Base-by-base conservation (phyloP, 352 stramenopile genomes). In the Vaucheria bursata region DNA sequence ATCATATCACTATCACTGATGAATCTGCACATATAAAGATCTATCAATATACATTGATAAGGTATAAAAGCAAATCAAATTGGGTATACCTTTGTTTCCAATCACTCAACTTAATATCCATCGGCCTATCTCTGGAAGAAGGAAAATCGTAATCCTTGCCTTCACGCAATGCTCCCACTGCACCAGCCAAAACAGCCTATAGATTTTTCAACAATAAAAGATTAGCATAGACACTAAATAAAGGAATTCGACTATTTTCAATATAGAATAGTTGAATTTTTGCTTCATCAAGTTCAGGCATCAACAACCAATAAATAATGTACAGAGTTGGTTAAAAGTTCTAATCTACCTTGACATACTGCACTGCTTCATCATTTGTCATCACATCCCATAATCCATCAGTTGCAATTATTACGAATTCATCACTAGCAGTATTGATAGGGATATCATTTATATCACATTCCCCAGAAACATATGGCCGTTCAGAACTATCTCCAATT, bases 381-480 rank as follows among this genome's bases (percentile, higher is more conserved):
- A 97, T 96, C 33, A 97, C 91, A 73, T 97, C 92, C 92, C 92
- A 97, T 0, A 97, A 85, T 0, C 92, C 92, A 72, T 97, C 92
- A 18, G 88, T 94, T 25, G 92, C 92, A 34, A 97, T 83, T 74
- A 97, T 92, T 80, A 95, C 91, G 73, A 97, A 97, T 67, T 95
- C 66, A 69, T 85, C 80, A 40, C 36, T 77, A 39, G 79, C 74
- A 18, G 38, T 64, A 37, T 85, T 77, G 25, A 85, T 74, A 7
- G 90, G 85, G 72, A 93, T 89, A 35, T 87, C 86, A 65, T 89
- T 86, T 39, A 95, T 88, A 71, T 95, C 90, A 1, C 87, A 74
- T 49, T 82, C 77, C 69, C 71, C 80, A 31, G 83, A 90, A 5
- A 96, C 90, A 78, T 88, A 96, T 37, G 91, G 91, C 35, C 90